Conservation (phyloP, 2,329 filamentous ascomycete genomes). For the Pyrenophora teres region DNA sequence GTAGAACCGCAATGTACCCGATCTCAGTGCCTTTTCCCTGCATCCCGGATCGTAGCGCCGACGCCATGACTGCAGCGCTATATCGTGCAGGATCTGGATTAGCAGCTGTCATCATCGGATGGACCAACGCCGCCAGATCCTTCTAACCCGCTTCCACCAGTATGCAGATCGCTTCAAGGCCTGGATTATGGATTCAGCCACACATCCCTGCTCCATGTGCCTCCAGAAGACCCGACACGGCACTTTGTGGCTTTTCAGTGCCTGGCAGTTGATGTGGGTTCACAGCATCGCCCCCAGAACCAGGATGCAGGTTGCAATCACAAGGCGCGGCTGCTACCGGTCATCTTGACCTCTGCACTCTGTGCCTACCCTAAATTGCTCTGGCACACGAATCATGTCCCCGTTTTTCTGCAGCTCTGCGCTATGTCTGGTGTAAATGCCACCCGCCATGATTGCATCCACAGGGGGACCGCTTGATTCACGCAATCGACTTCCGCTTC, state of each 20-base stretch:
- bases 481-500: constrained; percentile 36
- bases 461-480: constrained; percentile 34
- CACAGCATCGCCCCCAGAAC: constrained; percentile 27
- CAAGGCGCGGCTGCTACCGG: constrained; percentile 32
- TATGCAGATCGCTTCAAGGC: constrained; percentile 35
- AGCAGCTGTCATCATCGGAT: constrained; percentile 34
- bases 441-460: constrained; percentile 33
- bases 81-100: constrained; percentile 39
- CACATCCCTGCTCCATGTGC: constrained; percentile 24
- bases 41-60: constrained; percentile 34
- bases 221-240: constrained; percentile 22
- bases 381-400: constrained; percentile 35
- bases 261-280: constrained; percentile 24
- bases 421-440: constrained; percentile 22
- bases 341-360: constrained; percentile 28
- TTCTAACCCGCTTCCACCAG: constrained; percentile 25
- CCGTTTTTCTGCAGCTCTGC: constrained; percentile 16
- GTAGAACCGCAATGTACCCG: constrained; percentile 17
- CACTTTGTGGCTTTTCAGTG: constrained; percentile 26
- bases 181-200: constrained; percentile 32
- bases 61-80: constrained; percentile 33
- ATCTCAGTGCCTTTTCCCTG: constrained; percentile 31
- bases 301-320: constrained; percentile 29
- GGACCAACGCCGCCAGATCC: constrained; percentile 37
- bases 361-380: constrained; percentile 32